Base-by-base conservation (phyloP, 2,329 filamentous ascomycete species). In the Aspergillus sp. region DNA sequence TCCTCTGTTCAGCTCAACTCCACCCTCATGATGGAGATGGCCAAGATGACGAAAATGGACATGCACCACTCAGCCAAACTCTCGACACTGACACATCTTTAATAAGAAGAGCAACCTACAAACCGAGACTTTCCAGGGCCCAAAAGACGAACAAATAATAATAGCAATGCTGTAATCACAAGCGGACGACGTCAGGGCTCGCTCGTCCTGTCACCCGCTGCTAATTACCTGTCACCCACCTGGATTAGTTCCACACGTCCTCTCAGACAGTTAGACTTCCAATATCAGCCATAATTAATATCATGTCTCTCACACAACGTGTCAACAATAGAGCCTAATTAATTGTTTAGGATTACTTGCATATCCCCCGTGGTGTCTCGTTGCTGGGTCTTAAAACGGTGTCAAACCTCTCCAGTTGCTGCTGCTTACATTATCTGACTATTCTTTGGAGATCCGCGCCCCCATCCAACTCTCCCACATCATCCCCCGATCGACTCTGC, bases 11-110 rank as follows among this genome's bases (percentile, higher is more conserved):
- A 54, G 41, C 55, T 59, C 66, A 69, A 72, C 71, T 73, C 71
- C 73, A 75, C 72, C 68, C 64, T 47, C 60, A 43, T 54, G 56
- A 43, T 51, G 46, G 65, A 66, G 45, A 34, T 54, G 46, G 55
- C 64, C 64, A 68, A 65, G 63, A 72, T 74, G 73, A 75, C 71
- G 71, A 72, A 63, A 67, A 59, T 51, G 57, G 57, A 66, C 64
- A 63, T 61, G 57, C 61, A 61, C 57, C 22, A 43, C 49, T 57
- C 30, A 55, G 46, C 38, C 53, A 48, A 6, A 49, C 23, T 17
- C 15, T 15, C 3, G 34, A 41, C 34, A 15, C 34, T 15, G 9
- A 41, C 34, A 41, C 34, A 23, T 22, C 22, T 41, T 54, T 17
- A 54, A 31, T 31, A 19, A 31, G 28, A 30, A 52, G 30, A 38